phyloP scores from a whole-genome alignment of 345 rosid species.

The Populus davidiana region DNA sequence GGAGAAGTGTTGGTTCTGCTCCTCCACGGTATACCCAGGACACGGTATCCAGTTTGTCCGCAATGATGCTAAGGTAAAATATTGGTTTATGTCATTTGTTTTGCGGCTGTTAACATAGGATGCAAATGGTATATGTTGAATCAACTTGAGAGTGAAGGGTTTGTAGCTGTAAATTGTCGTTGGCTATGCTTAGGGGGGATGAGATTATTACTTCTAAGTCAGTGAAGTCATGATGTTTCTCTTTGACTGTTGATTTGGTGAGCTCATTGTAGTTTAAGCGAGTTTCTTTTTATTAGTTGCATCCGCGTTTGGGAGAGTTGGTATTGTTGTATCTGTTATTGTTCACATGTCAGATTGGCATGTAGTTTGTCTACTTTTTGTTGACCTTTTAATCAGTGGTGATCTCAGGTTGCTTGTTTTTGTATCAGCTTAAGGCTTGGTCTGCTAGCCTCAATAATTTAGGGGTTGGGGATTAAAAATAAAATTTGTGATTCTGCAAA shows the following conservation, averaged over 20 bases:
- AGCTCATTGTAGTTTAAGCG: neutral
- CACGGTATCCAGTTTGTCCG: slow-evolving; percentile 88
- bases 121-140: neutral
- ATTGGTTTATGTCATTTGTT: neutral
- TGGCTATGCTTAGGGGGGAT: neutral
- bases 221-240: neutral
- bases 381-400: neutral
- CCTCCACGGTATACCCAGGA: slow-evolving; percentile 84
- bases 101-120: no score
- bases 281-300: neutral
- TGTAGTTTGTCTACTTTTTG: neutral
- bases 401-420: neutral
- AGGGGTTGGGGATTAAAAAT: neutral
- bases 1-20: slow-evolving; percentile 95
- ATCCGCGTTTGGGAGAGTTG: neutral
- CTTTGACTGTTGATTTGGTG: neutral
- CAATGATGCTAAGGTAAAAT: slow-evolving; percentile 73
- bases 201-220: neutral
- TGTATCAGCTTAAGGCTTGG: neutral
- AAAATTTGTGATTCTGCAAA: neutral
- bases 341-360: neutral
- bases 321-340: neutral
- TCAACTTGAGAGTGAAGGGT: neutral
- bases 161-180: no score
- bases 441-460: neutral